Conservation (phyloP, 1,139 yeast species). For the Blastobotrys aristatus region DNA sequence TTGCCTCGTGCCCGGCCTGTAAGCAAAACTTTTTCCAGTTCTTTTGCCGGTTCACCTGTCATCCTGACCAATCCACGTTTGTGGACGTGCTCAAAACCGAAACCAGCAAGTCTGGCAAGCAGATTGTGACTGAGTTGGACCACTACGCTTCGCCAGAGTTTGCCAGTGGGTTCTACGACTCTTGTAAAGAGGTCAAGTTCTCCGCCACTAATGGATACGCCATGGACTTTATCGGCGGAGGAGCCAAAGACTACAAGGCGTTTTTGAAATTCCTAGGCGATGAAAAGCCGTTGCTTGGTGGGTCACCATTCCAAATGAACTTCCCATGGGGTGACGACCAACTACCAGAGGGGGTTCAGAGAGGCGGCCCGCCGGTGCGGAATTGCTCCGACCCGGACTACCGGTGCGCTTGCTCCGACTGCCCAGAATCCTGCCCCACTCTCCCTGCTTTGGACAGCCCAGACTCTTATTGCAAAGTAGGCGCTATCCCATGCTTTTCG, state of each 20-base stretch:
- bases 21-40: constrained; percentile 75
- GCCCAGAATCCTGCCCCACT: constrained; percentile 71
- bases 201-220: constrained; percentile 95
- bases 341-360: constrained; percentile 29
- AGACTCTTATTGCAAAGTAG: constrained; percentile 49
- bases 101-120: constrained; percentile 49
- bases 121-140: constrained; percentile 66
- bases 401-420: constrained; percentile 88
- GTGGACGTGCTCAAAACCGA: constrained; percentile 58
- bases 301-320: constrained; percentile 92
- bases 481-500: constrained; percentile 68
- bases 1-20: constrained; percentile 95
- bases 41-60: constrained; percentile 87
- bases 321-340: constrained; percentile 54
- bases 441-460: constrained; percentile 42
- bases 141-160: constrained; percentile 54
- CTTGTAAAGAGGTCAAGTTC: constrained; percentile 86
- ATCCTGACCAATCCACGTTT: constrained; percentile 75
- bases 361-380: constrained; percentile 38
- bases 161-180: constrained; percentile 66
- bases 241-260: constrained; percentile 66
- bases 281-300: constrained; percentile 88
- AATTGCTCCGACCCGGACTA: constrained; percentile 63
- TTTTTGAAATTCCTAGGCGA: constrained; percentile 89
- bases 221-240: constrained; percentile 96